Percentiles rank a stretch among this genome's conserved stretches.
phyloP scores from a whole-genome alignment of 2,329 filamentous ascomycete genomes.

The Fusarium sp. region DNA sequence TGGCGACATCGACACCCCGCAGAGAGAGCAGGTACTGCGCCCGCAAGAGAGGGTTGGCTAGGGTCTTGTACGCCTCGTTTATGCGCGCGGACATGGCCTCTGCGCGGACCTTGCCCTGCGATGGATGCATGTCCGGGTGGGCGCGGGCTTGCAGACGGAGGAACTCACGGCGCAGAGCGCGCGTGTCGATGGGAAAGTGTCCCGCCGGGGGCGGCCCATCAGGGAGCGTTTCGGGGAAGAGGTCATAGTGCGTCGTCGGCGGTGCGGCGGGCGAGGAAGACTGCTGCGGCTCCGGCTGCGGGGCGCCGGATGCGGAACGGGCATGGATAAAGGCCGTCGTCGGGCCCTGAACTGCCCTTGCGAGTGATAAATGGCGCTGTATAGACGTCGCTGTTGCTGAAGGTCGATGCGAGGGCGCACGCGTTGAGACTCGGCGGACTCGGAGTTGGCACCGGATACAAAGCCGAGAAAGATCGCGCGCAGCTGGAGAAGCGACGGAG shows the following conservation, averaged over 20 bases:
- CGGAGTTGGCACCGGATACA: constrained; percentile 49
- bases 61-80: constrained; percentile 91
- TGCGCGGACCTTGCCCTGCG: constrained; percentile 66
- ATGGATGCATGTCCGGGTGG: constrained; percentile 75
- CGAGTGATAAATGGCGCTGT: constrained; percentile 10
- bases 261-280: constrained; percentile 22
- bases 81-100: constrained; percentile 83
- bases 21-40: constrained; percentile 88
- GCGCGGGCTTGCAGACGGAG: constrained; percentile 80
- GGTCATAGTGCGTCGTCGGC: constrained; percentile 75
- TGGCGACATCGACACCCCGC: constrained; percentile 78
- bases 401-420: constrained; percentile 30
- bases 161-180: constrained; percentile 82
- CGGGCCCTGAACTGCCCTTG: constrained; percentile 5
- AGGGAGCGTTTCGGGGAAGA: constrained; percentile 85
- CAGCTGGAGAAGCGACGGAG: constrained; percentile 36
- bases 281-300: constrained; percentile 15
- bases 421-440: constrained; percentile 40
- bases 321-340: constrained; percentile 6
- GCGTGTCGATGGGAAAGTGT: constrained; percentile 76
- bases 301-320: constrained; percentile 27
- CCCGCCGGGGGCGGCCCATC: constrained; percentile 79
- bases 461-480: constrained; percentile 46
- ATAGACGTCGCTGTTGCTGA: constrained; percentile 13
- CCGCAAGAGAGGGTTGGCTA: constrained; percentile 78